phyloP scores from a whole-genome alignment of 169 alveolate genomes.

The Plasmodium knowlesi region DNA sequence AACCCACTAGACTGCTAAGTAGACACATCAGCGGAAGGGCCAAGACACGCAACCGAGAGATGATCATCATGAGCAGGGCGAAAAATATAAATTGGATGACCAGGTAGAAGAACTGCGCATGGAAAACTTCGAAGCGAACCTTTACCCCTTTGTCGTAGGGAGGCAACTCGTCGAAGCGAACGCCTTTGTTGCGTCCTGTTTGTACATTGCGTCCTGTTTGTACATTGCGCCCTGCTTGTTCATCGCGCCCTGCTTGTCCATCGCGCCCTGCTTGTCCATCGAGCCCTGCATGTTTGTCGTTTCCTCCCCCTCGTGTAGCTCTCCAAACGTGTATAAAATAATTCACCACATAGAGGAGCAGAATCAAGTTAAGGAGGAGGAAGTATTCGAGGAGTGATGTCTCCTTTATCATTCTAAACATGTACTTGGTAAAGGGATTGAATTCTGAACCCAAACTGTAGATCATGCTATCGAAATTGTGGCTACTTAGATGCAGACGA shows the following conservation, averaged over 20 bases:
- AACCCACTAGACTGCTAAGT: slow-evolving; percentile 31
- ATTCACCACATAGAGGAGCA: neutral
- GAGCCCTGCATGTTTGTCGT: too few species aligned
- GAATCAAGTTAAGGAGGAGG: neutral
- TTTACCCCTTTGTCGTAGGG: neutral
- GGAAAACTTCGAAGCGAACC: neutral
- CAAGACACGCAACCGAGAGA: slow-evolving; percentile 58
- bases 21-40: slow-evolving; percentile 53
- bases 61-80: slow-evolving; percentile 12
- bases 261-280: too few species aligned
- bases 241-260: neutral
- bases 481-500: slow-evolving; percentile 33
- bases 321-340: neutral
- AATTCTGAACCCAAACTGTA: slow-evolving; percentile 56
- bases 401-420: slow-evolving; percentile 63
- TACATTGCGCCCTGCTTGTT: neutral
- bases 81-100: slow-evolving; percentile 16
- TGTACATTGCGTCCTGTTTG: neutral
- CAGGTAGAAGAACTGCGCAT: slow-evolving; percentile 15
- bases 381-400: slow-evolving; percentile 37
- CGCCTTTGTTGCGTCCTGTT: neutral
- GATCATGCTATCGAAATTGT: slow-evolving; percentile 58
- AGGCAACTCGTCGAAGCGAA: neutral
- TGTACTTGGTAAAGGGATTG: slow-evolving; percentile 25
- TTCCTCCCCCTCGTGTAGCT: neutral